phyloP scores from a whole-genome alignment of 345 rosid genomes.

The Acer yangbiense region DNA sequence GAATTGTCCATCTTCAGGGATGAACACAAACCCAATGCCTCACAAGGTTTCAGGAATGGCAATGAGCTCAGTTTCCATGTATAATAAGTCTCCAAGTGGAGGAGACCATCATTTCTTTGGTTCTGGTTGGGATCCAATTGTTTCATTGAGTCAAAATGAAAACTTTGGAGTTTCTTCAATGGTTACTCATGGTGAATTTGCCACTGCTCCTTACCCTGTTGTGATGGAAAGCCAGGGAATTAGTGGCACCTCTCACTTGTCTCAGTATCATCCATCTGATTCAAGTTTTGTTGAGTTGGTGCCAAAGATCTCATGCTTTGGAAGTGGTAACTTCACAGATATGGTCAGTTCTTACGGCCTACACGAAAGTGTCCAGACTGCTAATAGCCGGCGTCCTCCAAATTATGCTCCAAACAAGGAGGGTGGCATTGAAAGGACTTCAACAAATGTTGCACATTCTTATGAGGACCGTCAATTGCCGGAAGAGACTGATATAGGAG shows the following conservation, averaged over 20 bases:
- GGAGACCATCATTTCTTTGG: slow-evolving; percentile 64
- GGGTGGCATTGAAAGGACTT: slow-evolving; percentile 42
- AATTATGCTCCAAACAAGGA: slow-evolving; percentile 45
- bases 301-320: slow-evolving; percentile 57
- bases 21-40: slow-evolving; percentile 33
- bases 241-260: slow-evolving; percentile 42
- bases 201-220: slow-evolving; percentile 55
- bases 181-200: slow-evolving; percentile 55
- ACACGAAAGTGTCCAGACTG: slow-evolving; percentile 41
- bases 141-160: slow-evolving; percentile 45
- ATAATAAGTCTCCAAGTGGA: slow-evolving; percentile 40
- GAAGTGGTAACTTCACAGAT: slow-evolving; percentile 63
- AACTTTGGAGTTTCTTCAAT: slow-evolving; percentile 53
- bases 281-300: slow-evolving; percentile 52
- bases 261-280: slow-evolving; percentile 62
- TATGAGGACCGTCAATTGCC: slow-evolving; percentile 49
- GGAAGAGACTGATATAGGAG: slow-evolving; percentile 48
- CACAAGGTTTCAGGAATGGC: slow-evolving; percentile 42
- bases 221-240: slow-evolving; percentile 60
- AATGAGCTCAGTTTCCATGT: slow-evolving; percentile 43
- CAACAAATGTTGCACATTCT: slow-evolving; percentile 39
- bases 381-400: slow-evolving; percentile 33
- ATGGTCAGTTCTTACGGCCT: slow-evolving; percentile 50
- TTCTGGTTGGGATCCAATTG: slow-evolving; percentile 80
- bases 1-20: slow-evolving; percentile 51